Conservation (phyloP, 73 alveolate species). For the Breviolum minutum region DNA sequence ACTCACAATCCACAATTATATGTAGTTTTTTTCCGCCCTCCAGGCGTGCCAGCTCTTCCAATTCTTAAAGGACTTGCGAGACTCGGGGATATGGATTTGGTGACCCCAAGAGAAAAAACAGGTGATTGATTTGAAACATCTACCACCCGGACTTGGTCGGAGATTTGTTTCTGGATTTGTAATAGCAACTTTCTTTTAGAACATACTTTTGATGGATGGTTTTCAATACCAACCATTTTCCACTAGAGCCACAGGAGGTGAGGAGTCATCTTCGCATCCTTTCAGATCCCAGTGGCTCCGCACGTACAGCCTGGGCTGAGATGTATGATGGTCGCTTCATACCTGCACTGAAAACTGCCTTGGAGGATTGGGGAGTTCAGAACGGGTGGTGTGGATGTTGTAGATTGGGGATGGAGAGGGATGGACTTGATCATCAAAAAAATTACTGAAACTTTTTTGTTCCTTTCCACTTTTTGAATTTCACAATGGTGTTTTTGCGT, state of each 20-base stretch:
- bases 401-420: background rate
- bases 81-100: too few relatives aligned
- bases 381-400: background rate
- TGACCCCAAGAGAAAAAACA: too few relatives aligned
- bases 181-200: too few relatives aligned
- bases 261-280: conserved; percentile 53
- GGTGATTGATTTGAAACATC: too few relatives aligned
- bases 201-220: too few relatives aligned
- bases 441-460: too few relatives aligned
- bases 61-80: conserved; percentile 27
- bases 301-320: conserved; percentile 77
- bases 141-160: too few relatives aligned
- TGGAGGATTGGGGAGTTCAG: background rate
- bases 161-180: too few relatives aligned
- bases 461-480: too few relatives aligned
- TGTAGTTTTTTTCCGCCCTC: background rate
- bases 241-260: conserved; percentile 19
- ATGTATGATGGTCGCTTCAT: conserved; percentile 86
- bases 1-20: too few relatives aligned
- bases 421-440: background rate
- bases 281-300: conserved; percentile 29
- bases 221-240: too few relatives aligned
- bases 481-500: background rate
- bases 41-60: conserved; percentile 76
- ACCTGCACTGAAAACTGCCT: conserved; percentile 70